A percentile compares a stretch with the other conserved stretches of the same genome.
These are phyloP conservation scores for Phytophthora lateralis DNA, from an alignment of 352 stramenopile genomes.

Conservation along the genomic window DNA sequence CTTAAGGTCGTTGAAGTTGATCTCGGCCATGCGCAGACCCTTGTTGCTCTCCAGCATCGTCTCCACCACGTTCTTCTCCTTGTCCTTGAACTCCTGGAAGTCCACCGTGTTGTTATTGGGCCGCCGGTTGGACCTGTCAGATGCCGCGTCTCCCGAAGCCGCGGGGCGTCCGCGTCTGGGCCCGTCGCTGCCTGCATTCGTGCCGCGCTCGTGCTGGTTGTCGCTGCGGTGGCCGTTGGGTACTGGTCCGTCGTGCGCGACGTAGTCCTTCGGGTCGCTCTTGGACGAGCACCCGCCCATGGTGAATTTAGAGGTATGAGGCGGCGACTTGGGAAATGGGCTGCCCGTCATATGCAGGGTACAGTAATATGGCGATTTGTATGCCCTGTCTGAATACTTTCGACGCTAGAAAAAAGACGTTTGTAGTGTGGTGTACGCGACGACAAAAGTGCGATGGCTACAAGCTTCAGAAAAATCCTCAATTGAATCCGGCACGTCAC, in stretches of 20 bases:
- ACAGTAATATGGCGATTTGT: too few species aligned
- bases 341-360: slow-evolving; percentile 19
- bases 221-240: neutral
- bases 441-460: slow-evolving; percentile 16
- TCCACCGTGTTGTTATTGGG: slow-evolving; percentile 63
- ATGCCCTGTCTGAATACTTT: slow-evolving; percentile 27
- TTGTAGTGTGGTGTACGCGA: slow-evolving; percentile 15
- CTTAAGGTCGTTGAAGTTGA: slow-evolving; percentile 91
- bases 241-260: slow-evolving; percentile 10
- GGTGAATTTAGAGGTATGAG: slow-evolving; percentile 3
- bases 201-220: slow-evolving; percentile 10
- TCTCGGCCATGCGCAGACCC: slow-evolving; percentile 84
- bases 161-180: slow-evolving; percentile 8
- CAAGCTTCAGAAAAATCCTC: slow-evolving; percentile 16
- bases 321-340: slow-evolving; percentile 30
- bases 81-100: slow-evolving; percentile 87
- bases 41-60: slow-evolving; percentile 91
- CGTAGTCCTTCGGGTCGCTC: slow-evolving; percentile 35
- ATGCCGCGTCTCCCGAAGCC: slow-evolving; percentile 3
- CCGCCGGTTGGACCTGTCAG: slow-evolving; percentile 19
- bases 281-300: slow-evolving; percentile 63
- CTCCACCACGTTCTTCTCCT: slow-evolving; percentile 88
- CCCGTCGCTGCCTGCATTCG: neutral
- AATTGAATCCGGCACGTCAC: slow-evolving; percentile 21
- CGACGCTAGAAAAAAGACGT: slow-evolving; percentile 6